Evolutionary conservation across 2,329 filamentous ascomycete species (phyloP), one percentile per base, ranked within the genome.

Genomic region (Helminthosporium solani): DNA sequence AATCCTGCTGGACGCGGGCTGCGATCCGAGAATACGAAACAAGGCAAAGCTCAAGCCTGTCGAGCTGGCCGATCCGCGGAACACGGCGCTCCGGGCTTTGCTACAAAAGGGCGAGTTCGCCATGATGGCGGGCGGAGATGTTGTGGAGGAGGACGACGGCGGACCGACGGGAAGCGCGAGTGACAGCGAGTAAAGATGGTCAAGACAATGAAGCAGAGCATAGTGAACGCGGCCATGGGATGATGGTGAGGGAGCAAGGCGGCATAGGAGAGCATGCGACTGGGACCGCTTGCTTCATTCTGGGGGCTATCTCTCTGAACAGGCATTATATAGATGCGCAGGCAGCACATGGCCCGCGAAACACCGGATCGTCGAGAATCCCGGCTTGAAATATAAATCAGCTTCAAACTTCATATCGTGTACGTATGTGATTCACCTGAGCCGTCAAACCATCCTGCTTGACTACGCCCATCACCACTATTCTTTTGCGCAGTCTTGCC

Each of bases 1-100:
- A 58, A 89, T 94, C 78, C 83, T 95, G 78, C 79, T 92, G 54
- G 88, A 94, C 73, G 88, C 88, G 44, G 89, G 89, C 47, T 81
- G 79, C 52, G 80, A 84, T 63, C 78, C 81, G 8, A 72, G 77
- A 55, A 76, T 82, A 74, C 73, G 76, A 69, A 92, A 92, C 75
- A 87, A 86, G 71, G 85, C 82, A 42, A 85, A 86, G 60, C 78
- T 90, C 49, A 88, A 84, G 40, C 79, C 88, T 21, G 65, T 80
- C 43, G 85, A 90, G 70, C 79, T 92, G 50, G 85, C 85, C 44
- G 88, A 92, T 70, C 88, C 87, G 14, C 65, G 78, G 38, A 89
- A 91, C 70, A 63, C 65, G 19, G 79, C 77, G 42, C 74, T 91
- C 43, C 75, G 78, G 53, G 76, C 79, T 35, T 72, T 86, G 47